Base-by-base conservation (phyloP, 1,284 basidiomycete species). In the Sanghuangporus sanghuang region DNA sequence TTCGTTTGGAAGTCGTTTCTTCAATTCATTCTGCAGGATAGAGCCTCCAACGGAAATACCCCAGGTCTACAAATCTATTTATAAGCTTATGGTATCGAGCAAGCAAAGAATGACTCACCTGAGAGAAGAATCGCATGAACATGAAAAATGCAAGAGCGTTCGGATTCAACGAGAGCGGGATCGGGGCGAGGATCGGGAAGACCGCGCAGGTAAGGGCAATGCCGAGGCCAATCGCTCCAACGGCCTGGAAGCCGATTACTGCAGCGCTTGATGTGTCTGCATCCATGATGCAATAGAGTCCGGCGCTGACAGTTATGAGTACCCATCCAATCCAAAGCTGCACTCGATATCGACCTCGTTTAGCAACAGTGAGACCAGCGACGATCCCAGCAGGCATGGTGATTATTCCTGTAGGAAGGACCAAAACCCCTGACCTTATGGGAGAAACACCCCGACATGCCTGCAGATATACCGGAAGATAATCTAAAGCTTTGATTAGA, bases 391-490 rank as follows among this genome's bases (percentile, higher is more conserved):
- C 64, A 6, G 75, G 70, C 2, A 73, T 68, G 35, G 76, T 69
- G 2, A 69, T 69, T 60, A 73, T 68, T 0, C 74, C 68, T 6
- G 76, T 64, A 1, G 73, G 69, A 57, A 83, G 73, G 1, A 73
- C 67, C n/a, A 77, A 71, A 14, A 85, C 73, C 0, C 79, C 80
- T 4, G 80, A 78, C 0, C 67, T 67, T 23, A 77, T 72, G 1
- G 82, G 77, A 1, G 75, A 74, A 8, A 76, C 74, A 14, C 73
- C 76, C 57, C 77, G 76, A 65, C 78, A 77, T 3, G 76, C 78
- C 70, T 84, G 81, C 67, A 79, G 81, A 68, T 80, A 84, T 1
- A 78, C 75, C 1, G 76, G 74, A 7, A 74, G 40, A 61, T 72
- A 75, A 57, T 73, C 72, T 74, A 40, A 40, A 32, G 21, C 9